These are phyloP conservation scores for Russula sp. DNA, from an alignment of 768 basidiomycete species.

Conservation along the genomic window DNA sequence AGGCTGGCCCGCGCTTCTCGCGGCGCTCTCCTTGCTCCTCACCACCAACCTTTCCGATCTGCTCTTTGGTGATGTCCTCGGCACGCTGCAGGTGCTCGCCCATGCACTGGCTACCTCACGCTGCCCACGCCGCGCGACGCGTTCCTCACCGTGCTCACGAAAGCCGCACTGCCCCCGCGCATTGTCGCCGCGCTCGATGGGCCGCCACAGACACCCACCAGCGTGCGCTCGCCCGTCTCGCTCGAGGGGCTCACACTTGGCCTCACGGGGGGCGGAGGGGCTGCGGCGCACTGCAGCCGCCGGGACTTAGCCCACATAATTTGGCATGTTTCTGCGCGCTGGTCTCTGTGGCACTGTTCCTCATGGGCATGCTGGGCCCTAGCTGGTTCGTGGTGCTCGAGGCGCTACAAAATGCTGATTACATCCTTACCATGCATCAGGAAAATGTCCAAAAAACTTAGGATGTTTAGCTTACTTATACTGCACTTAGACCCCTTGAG, in stretches of 20 bases:
- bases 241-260: no score
- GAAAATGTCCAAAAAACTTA: no score
- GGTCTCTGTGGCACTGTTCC: slow-evolving; percentile 65
- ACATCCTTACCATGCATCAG: slow-evolving; percentile 67
- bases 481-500: no score
- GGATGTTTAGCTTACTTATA: no score
- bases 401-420: no score
- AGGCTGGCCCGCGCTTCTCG: no score
- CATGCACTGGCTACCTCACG: slow-evolving; percentile 84
- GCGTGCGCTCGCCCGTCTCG: no score
- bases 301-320: no score
- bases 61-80: slow-evolving; percentile 81
- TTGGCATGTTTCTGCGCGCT: slow-evolving; percentile 84
- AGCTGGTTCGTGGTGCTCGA: no score
- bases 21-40: no score
- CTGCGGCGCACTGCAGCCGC: slow-evolving; percentile 41
- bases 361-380: slow-evolving; percentile 79
- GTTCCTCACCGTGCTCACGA: slow-evolving; percentile 84
- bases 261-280: not conserved
- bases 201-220: slow-evolving; percentile 39
- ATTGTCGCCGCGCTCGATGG: slow-evolving; percentile 82
- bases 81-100: slow-evolving; percentile 76
- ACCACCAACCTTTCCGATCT: no score
- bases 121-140: slow-evolving; percentile 86
- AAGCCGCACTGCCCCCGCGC: slow-evolving; percentile 80